Evolutionary conservation across 2,329 filamentous ascomycete species (phyloP).

Genomic region (Raffaelea albimanens): DNA sequence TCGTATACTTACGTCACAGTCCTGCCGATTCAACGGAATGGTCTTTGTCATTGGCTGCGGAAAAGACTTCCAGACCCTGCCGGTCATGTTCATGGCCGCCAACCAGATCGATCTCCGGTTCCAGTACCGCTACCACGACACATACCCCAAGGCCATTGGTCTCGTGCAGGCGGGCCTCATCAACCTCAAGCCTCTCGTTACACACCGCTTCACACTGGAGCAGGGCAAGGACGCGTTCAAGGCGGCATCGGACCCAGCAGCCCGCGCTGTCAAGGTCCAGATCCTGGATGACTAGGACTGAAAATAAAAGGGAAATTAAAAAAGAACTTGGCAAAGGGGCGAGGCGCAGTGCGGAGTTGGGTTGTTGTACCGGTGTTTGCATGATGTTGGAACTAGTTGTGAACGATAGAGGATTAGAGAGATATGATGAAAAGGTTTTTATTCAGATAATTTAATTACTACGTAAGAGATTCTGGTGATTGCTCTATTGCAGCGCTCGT

Average conservation of each 20-base stretch:
- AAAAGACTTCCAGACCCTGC: conserved; percentile 48
- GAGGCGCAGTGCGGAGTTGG: no score
- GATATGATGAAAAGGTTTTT: no score
- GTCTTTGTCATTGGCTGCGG: conserved; percentile 56
- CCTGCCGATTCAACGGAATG: no score
- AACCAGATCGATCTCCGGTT: conserved; percentile 55
- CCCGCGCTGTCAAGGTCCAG: conserved; percentile 51
- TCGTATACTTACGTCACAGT: no score
- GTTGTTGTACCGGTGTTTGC: no score
- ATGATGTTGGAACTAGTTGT: no score
- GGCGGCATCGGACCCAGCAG: conserved; percentile 38
- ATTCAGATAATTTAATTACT: no score
- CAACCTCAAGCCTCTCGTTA: conserved; percentile 52
- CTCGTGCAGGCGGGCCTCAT: conserved; percentile 49
- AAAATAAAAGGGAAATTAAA: neutral
- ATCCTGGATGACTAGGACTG: conserved; percentile 38
- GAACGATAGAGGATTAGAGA: no score
- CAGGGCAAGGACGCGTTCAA: conserved; percentile 49
- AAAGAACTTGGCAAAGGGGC: no score
- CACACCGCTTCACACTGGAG: conserved; percentile 54
- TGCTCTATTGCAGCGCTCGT: no score
- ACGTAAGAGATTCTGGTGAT: no score
- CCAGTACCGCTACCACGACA: conserved; percentile 62
- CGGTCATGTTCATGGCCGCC: conserved; percentile 55
- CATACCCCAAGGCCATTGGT: conserved; percentile 57